Percentiles rank a stretch among this genome's conserved stretches.
Conservation (phyloP, 495 filamentous ascomycete genomes). For the Penicillium lagena region DNA sequence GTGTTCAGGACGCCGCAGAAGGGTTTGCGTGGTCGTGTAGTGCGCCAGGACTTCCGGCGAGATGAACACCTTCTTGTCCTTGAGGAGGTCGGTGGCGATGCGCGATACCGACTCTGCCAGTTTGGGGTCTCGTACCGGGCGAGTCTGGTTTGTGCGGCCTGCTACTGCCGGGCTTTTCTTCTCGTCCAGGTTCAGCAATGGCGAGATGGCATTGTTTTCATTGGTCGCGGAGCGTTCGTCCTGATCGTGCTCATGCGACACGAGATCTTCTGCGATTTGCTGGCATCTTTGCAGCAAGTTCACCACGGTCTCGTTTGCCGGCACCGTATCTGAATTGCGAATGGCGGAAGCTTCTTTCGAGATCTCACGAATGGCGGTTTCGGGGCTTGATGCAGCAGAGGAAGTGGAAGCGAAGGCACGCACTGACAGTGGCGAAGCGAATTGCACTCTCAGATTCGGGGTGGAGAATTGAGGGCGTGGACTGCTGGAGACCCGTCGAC, state of each 20-base stretch:
- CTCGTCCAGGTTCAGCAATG: constrained; percentile 47
- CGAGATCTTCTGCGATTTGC: constrained; percentile 28
- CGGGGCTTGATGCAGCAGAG: constrained; percentile 1
- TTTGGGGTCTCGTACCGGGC: constrained; percentile 6
- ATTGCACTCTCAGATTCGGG: background rate
- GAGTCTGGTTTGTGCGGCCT: constrained; percentile 8
- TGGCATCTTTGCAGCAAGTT: constrained; percentile 39
- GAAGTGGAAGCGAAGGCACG: constrained; percentile 10
- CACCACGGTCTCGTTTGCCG: constrained; percentile 32
- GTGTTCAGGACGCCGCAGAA: constrained; percentile 62
- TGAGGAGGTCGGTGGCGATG: constrained; percentile 57
- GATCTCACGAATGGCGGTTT: constrained; percentile 20
- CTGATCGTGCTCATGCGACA: constrained; percentile 21
- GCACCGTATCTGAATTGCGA: constrained; percentile 27
- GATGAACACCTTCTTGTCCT: constrained; percentile 76
- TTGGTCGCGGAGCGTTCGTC: constrained; percentile 7
- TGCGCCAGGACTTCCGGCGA: constrained; percentile 58
- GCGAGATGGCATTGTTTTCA: constrained; percentile 39
- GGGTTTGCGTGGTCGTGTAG: constrained; percentile 67
- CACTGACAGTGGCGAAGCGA: background rate
- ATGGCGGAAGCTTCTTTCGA: constrained; percentile 19
- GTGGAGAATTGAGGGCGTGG: constrained; percentile 13
- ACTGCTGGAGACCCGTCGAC: constrained; percentile 1
- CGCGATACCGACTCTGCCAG: constrained; percentile 41
- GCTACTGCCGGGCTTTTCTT: constrained; percentile 14